Evolutionary conservation across 441 rosid species (phyloP), one percentile per base, ranked within the genome.

Genomic region (Aleurites moluccanus): DNA sequence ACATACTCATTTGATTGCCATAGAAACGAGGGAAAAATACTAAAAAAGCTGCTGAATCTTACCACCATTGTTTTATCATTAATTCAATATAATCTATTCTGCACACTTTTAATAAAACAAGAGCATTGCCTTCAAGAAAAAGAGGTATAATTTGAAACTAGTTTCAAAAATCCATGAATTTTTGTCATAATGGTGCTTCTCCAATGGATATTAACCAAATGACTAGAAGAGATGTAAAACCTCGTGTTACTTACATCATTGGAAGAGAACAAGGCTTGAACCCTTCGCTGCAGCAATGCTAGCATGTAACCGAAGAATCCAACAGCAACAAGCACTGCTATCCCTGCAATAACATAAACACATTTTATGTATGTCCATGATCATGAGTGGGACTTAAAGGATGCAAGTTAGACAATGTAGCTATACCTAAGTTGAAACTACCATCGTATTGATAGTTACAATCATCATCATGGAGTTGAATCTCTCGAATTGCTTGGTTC

Each of bases 291-390:
- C 79, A 96, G 86, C 83, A 92, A 75, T 23, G 99, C 97, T 57
- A 96, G 79, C 94, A 96, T 88, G 76, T 93, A 96, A 47, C 97
- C 99, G 49, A 90, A 89, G 84, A 96, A 91, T 60, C 68, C 93
- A 70, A 94, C 92, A n/a, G 86, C 93, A 52, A 77, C 85, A 45
- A 96, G 97, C 88, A 90, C 84, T 44, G 86, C 88, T 53, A 93
- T 77, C 66, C 99, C 99, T 91, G 78, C 75, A 81, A 67, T 42
- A 20, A 67, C 30, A 20, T 49, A 70, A 55, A 72, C 72, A 75
- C 42, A 33, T 53, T 64, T 45, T 33, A 78, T 55, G 52, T 11
- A 47, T 70, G 35, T 57, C 28, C 42, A 73, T 33, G 61, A 65
- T 42, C 40, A 33, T 28, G 25, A 67, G 33, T 10, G 33, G 69